Base-by-base conservation (phyloP, 208 protist genomes). In the Trypanosoma platydactyli region DNA sequence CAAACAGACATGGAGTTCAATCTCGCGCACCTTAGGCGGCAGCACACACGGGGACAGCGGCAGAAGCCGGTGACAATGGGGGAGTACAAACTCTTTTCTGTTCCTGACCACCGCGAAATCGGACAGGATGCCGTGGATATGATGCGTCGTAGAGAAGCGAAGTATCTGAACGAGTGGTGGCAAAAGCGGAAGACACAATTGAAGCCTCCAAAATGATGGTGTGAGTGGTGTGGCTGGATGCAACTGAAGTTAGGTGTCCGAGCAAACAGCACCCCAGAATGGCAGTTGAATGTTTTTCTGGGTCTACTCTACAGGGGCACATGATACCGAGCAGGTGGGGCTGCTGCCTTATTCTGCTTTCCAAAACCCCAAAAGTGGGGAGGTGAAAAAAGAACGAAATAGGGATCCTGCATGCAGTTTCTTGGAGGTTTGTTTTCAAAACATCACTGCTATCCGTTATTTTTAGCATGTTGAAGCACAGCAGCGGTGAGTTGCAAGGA, bases 1-100 rank as follows among this genome's bases (percentile, higher is more conserved):
- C 89, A 91, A 48, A 86, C 88, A n/a, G 88, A 94, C 52, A 27
- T 92, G 45, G 84, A 88, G 73, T 73, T 86, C 68, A 91, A 94
- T 61, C 49, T 92, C 6, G 63, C 66, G 12, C 72, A 92, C 61
- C 82, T 83, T 61, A 94, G 92, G 76, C 55, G 73, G 24, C 72
- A 85, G 41, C 79, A 85, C 50, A 70, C 65, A 29, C 50, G 56
- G 22, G 80, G 80, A n/a, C 66, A 70, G 22, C 69, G 16, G 24
- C 29, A n/a, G 27, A 44, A 73, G 30, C 58, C 76, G 3, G 77
- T 80, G 41, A 77, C 70, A 53, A 41, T 90, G 58, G 68, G 73
- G 9, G 85, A 92, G 74, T 94, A 94, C 59, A 80, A 64, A 53
- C 72, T 94, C 4, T 94, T 94, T 55, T 80, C 88, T 16, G 79